phyloP scores from a whole-genome alignment of 495 filamentous ascomycete species.

The Lentithecium fluviatile region DNA sequence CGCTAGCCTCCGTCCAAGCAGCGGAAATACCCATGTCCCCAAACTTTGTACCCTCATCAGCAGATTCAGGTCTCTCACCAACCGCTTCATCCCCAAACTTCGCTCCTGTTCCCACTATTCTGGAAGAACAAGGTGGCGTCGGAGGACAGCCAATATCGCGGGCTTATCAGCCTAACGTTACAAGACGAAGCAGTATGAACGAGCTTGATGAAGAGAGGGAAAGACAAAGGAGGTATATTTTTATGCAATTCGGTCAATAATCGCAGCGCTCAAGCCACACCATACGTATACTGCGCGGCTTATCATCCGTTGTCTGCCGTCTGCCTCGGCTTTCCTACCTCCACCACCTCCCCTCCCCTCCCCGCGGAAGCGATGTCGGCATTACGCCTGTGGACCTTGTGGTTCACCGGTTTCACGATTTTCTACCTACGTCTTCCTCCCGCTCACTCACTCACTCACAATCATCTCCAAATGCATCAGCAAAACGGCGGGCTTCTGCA shows the following conservation, averaged over 20 bases:
- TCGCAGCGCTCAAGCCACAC: background rate
- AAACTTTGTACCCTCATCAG: background rate
- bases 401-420: no score
- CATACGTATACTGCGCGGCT: background rate
- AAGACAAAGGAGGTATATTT: constrained; percentile 38
- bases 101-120: background rate
- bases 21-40: background rate
- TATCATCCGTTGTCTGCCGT: no score
- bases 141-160: background rate
- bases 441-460: background rate
- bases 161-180: background rate
- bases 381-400: no score
- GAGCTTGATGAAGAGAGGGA: constrained; percentile 41
- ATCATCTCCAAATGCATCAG: background rate
- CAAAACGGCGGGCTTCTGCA: no score
- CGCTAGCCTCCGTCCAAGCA: no score
- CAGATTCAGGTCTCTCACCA: background rate
- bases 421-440: no score
- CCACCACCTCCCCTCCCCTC: no score
- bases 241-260: constrained; percentile 28
- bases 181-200: background rate
- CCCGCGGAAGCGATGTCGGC: no score
- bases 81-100: background rate
- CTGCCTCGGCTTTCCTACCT: no score
- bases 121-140: background rate